phyloP scores from a whole-genome alignment of 2,329 filamentous ascomycete species.

The Neurospora sp. region DNA sequence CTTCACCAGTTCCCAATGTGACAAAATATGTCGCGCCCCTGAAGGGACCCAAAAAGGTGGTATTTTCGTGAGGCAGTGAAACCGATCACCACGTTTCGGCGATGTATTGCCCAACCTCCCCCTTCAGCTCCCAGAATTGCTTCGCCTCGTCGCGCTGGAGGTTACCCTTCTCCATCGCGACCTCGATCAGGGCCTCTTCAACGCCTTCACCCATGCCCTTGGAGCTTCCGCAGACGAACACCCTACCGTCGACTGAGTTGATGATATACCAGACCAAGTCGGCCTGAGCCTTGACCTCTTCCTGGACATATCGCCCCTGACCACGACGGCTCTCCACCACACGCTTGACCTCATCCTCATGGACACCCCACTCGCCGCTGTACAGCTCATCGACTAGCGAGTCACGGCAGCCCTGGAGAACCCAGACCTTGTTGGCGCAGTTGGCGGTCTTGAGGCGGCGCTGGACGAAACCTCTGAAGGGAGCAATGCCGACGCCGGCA shows the following conservation, averaged over 20 bases:
- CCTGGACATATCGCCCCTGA: conserved; percentile 87
- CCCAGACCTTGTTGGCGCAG: conserved; percentile 97
- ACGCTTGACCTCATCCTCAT: conserved; percentile 77
- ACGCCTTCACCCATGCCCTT: conserved; percentile 98
- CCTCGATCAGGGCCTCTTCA: conserved; percentile 74
- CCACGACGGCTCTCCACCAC: conserved; percentile 68
- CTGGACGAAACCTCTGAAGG: conserved; percentile 96
- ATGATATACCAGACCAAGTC: conserved; percentile 98
- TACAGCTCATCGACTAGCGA: conserved; percentile 93
- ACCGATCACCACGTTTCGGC: conserved; percentile 58
- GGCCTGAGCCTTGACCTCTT: conserved; percentile 82
- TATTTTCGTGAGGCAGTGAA: background rate
- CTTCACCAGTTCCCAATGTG: background rate
- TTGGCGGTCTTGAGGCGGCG: conserved; percentile 87
- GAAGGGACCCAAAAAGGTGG: background rate
- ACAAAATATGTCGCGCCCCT: background rate
- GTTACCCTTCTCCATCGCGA: conserved; percentile 87
- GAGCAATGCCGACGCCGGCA: conserved; percentile 91
- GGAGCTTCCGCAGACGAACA: conserved; percentile 92
- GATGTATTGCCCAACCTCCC: conserved; percentile 89
- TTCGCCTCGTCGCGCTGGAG: conserved; percentile 71
- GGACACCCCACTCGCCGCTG: conserved; percentile 88
- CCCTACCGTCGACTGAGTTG: conserved; percentile 87
- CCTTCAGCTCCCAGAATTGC: conserved; percentile 87
- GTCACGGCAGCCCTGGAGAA: conserved; percentile 89